Evolutionary conservation across 805 yeast species (phyloP), one percentile per base, ranked within the genome.

Genomic region (Clavispora fructus): DNA sequence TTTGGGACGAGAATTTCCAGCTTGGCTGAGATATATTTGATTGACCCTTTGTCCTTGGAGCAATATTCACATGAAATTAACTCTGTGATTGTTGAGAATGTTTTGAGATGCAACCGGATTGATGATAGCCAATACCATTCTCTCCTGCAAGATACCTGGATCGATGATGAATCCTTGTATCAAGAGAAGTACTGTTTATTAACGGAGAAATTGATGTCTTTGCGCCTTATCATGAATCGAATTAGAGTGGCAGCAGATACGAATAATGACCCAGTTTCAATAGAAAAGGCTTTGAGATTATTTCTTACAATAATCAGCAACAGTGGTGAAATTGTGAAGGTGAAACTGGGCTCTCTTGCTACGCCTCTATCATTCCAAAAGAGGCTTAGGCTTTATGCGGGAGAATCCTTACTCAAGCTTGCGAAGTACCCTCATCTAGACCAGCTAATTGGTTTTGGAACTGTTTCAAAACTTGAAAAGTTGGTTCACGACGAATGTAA

Each of bases 261-360:
- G 4, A 67, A 63, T 10, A 64, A 69, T 1, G 25, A 33, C 9
- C 25, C 6, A 1, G 5, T 11, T 16, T 7, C 9, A 11, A 17
- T 45, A 13, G 42, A 44, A 6, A 69, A 73, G 45, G 53, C 44
- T 64, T 75, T 88, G 50, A 86, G 84, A 55, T 64, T 89, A 26
- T 69, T 89, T 28, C 70, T 79, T 30, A 79, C 89, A 1, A 68
- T 87, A 30, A 78, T 89, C 41, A 79, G 82, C 1, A 83, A 83
- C 59, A 85, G 86, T 39, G 96, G 96, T 27, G 96, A 90, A 56
- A 74, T 89, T 29, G 78, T 83, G 51, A 76, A 44, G 60, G 63
- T 48, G 23, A 71, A 72, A 44, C 55, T 72, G 5, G 67, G 63
- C 9, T 63, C 66, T 14, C 71, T 64, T 53, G 82, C 85, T 13